phyloP scores from a whole-genome alignment of 306 rosid species.

The Adenanthera pavonina region DNA sequence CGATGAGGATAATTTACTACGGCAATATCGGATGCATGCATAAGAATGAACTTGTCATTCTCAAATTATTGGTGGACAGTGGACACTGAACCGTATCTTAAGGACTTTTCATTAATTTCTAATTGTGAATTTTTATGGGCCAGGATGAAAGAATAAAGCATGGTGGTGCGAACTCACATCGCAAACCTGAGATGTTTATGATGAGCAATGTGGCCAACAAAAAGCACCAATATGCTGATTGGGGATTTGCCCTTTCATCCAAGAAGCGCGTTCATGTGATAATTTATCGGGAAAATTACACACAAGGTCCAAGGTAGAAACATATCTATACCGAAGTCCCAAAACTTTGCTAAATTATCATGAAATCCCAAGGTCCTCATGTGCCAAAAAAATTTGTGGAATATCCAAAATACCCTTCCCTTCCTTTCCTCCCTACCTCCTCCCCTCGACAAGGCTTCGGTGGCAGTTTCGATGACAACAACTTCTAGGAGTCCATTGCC shows the following conservation, averaged over 20 bases:
- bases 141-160: neutral
- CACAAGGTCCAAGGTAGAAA: no score
- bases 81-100: neutral
- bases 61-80: neutral
- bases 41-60: neutral
- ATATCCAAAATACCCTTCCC: no score
- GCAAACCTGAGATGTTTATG: conserved; percentile 28
- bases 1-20: neutral
- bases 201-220: conserved; percentile 43
- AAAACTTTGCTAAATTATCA: no score
- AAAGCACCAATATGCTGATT: conserved; percentile 18
- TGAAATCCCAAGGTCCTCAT: no score
- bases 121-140: neutral
- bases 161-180: conserved; percentile 13
- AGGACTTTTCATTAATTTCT: neutral
- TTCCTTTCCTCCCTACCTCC: no score
- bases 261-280: neutral
- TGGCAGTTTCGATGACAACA: no score
- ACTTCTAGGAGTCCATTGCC: no score
- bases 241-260: conserved; percentile 7
- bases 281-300: neutral
- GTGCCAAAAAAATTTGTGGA: no score
- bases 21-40: no score
- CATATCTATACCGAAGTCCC: no score
- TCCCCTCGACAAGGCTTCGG: no score